Percentiles rank a stretch among this genome's conserved stretches.
Evolutionary conservation across 305 asterid genomes (phyloP).

Genomic region (Petunia hybrid): DNA sequence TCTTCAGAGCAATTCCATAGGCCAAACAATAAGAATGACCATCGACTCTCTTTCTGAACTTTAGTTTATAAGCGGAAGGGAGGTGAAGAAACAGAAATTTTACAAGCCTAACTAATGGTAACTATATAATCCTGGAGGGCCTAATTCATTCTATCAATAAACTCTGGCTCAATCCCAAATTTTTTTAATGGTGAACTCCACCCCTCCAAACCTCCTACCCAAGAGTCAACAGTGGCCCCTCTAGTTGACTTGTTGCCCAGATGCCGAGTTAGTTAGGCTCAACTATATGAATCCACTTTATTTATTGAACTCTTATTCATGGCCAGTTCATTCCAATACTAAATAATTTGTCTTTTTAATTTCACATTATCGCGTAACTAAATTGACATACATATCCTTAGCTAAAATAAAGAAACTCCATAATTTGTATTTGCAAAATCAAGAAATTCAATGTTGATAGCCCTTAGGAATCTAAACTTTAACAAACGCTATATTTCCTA

Average conservation of each 20-base stretch:
- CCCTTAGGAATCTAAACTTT: slow-evolving; percentile 7
- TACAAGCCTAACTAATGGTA: background rate
- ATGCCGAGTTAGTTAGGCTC: background rate
- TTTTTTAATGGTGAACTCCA: background rate
- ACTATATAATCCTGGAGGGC: background rate
- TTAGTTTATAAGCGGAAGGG: background rate
- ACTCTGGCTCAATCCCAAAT: background rate
- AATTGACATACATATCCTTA: background rate
- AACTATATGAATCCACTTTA: background rate
- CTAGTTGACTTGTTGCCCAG: background rate
- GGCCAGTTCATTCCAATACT: background rate
- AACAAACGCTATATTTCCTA: background rate
- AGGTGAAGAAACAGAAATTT: background rate
- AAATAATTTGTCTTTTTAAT: background rate
- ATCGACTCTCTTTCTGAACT: background rate
- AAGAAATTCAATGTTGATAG: background rate
- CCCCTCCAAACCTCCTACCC: background rate
- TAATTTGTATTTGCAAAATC: background rate
- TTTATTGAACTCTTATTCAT: background rate
- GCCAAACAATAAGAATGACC: background rate
- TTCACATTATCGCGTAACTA: background rate
- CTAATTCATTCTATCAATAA: background rate
- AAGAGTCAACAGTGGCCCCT: background rate
- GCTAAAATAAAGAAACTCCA: background rate
- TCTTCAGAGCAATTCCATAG: background rate